These are phyloP conservation scores for Mitragyna speciosa DNA, from an alignment of 257 asterid species.

Conservation along the genomic window DNA sequence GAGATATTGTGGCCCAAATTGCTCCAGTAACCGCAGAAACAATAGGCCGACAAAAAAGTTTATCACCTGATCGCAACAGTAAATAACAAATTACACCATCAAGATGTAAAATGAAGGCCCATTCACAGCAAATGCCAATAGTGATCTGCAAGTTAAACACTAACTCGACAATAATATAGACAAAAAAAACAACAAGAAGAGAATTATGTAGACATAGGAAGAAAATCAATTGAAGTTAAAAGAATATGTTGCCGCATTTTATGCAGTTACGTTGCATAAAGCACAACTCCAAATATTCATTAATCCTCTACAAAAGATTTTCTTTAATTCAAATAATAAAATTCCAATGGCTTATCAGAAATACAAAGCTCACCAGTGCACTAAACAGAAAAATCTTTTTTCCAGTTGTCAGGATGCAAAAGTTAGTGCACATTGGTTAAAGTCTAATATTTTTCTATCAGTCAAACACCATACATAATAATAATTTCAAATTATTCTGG, in stretches of 20 bases:
- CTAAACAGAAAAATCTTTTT: no score
- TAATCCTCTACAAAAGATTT: no score
- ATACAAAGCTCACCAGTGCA: no score
- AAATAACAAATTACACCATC: background rate
- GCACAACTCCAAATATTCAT: no score
- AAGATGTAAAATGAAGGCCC: background rate
- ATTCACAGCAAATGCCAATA: background rate
- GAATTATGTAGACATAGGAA: background rate
- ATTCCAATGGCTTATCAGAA: no score
- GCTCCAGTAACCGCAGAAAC: constrained; percentile 72
- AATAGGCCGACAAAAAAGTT: constrained; percentile 77
- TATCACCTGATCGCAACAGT: constrained; percentile 50
- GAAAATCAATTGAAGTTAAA: background rate
- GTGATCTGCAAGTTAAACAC: no score
- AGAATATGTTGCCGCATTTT: no score
- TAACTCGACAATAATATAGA: background rate
- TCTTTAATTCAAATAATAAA: no score
- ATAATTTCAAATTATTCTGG: no score
- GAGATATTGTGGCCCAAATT: constrained; percentile 67
- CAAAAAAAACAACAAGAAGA: background rate
- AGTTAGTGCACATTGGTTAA: background rate
- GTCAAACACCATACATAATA: no score
- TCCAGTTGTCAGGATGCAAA: no score
- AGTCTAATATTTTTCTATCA: background rate
- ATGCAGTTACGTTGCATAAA: no score